phyloP scores from a whole-genome alignment of 805 yeast genomes.

The Wickerhamiella brachini region DNA sequence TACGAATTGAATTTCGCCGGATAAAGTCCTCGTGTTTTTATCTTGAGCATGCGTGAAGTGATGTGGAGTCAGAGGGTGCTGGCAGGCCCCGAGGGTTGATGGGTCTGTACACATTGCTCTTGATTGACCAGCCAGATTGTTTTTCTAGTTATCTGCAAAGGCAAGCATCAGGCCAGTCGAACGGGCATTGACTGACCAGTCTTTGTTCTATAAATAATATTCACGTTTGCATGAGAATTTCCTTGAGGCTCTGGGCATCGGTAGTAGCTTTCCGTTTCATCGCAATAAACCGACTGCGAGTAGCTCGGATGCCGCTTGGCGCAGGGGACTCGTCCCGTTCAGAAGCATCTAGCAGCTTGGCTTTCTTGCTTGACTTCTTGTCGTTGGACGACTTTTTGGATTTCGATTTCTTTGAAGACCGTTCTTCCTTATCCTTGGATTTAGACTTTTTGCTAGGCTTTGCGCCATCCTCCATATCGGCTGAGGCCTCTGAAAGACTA shows the following conservation, averaged over 20 bases:
- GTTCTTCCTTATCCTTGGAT: slow-evolving; percentile 8
- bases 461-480: slow-evolving; percentile 21
- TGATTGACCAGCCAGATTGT: too few species aligned
- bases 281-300: slow-evolving; percentile 74
- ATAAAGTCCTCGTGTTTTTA: too few species aligned
- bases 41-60: too few species aligned
- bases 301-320: slow-evolving; percentile 47
- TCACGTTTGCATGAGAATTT: slow-evolving; percentile 69
- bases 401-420: not conserved
- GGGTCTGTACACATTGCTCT: too few species aligned
- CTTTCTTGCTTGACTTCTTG: slow-evolving; percentile 2
- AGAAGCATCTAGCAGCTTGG: slow-evolving; percentile 2
- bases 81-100: too few species aligned
- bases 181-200: too few species aligned
- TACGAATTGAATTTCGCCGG: too few species aligned
- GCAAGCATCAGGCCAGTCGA: too few species aligned
- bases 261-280: slow-evolving; percentile 85
- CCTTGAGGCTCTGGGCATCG: slow-evolving; percentile 80
- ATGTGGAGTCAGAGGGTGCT: too few species aligned
- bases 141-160: too few species aligned
- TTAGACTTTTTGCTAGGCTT: slow-evolving; percentile 20
- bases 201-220: not conserved
- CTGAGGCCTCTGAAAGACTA: slow-evolving; percentile 21
- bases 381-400: slow-evolving; percentile 2
- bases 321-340: slow-evolving; percentile 17